Conservation (phyloP, 352 stramenopile species). For the Globisporangium emineosum region DNA sequence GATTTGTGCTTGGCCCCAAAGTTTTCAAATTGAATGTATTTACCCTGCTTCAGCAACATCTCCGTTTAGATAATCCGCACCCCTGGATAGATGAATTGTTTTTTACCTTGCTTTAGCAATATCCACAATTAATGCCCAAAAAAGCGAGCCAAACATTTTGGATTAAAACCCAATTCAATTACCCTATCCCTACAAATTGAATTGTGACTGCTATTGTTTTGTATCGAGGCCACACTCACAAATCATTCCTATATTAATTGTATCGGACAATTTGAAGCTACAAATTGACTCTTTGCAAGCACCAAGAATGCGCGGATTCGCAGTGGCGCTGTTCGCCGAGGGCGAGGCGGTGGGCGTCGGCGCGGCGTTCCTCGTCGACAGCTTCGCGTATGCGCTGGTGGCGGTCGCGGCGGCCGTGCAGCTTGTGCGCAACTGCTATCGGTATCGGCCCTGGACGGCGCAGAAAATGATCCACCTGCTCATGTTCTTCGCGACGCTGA, state of each 20-base stretch:
- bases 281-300: not conserved
- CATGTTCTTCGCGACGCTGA: constrained; percentile 74
- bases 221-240: no score
- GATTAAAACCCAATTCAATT: no score
- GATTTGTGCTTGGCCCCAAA: not conserved
- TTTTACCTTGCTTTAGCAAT: no score
- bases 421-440: constrained; percentile 79
- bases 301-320: not conserved
- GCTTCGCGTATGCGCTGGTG: constrained; percentile 66
- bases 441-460: constrained; percentile 81
- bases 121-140: no score
- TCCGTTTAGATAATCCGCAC: no score
- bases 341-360: constrained; percentile 51
- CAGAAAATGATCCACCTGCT: constrained; percentile 88
- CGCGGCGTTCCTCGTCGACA: constrained; percentile 63
- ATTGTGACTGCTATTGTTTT: no score
- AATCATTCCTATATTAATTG: no score
- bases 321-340: constrained; percentile 7
- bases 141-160: no score
- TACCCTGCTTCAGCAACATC: no score
- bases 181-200: no score
- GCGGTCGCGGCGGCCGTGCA: constrained; percentile 55
- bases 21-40: no score
- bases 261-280: constrained; percentile 2
- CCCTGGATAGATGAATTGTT: no score